A percentile compares a stretch with the other conserved stretches of the same genome.
phyloP scores from a whole-genome alignment of 1,284 basidiomycete species.

The Papiliotrema nemorosa region DNA sequence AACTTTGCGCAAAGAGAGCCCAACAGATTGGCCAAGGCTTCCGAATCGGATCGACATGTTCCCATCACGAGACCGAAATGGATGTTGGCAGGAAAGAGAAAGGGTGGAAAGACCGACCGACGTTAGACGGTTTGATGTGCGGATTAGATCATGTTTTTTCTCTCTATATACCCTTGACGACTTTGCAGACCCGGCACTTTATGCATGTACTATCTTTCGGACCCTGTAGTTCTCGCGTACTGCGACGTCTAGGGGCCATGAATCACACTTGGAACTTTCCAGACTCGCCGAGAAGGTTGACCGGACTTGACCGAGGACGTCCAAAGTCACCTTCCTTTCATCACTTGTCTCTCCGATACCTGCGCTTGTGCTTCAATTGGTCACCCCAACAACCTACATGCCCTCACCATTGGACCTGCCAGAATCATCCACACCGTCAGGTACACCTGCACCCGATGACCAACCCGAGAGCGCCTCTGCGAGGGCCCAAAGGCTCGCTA shows the following conservation, averaged over 20 bases:
- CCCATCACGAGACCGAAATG: constrained; percentile 50
- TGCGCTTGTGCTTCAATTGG: no score
- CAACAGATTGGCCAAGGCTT: constrained; percentile 82
- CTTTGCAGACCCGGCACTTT: no score
- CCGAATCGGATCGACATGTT: constrained; percentile 71
- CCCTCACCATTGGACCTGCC: constrained; percentile 24
- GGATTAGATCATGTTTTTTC: neutral
- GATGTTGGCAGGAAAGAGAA: constrained; percentile 82
- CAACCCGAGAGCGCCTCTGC: no score
- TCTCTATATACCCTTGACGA: no score
- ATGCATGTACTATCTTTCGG: neutral
- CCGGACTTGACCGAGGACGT: no score
- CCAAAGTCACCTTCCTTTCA: no score
- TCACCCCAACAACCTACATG: no score
- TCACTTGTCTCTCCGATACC: no score
- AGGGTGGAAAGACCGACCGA: constrained; percentile 78
- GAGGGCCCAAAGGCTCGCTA: neutral
- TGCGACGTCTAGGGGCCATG: no score
- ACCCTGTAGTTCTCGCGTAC: neutral
- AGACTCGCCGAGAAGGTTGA: no score
- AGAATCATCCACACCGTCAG: constrained; percentile 12
- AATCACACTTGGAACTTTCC: no score
- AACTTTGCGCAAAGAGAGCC: constrained; percentile 79
- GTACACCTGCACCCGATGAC: neutral
- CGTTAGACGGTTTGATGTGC: constrained; percentile 52